These are phyloP conservation scores for Acorus calamus DNA, from an alignment of 106 monocot species.

Conservation along the genomic window DNA sequence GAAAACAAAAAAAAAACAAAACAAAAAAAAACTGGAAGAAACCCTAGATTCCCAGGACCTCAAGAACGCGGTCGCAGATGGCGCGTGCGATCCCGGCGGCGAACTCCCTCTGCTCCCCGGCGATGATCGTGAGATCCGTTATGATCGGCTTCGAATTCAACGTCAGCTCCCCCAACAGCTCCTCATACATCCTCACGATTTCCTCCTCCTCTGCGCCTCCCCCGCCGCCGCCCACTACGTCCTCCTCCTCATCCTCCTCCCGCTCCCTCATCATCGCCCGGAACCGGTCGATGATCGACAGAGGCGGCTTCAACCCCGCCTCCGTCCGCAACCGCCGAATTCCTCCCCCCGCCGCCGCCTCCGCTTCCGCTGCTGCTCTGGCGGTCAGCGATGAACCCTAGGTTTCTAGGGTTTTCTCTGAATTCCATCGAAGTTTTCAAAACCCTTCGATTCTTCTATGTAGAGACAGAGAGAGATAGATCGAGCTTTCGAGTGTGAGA, in stretches of 20 bases:
- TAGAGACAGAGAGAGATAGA: no score
- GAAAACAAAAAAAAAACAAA: neutral
- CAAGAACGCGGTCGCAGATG: slow-evolving; percentile 55
- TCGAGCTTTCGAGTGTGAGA: no score
- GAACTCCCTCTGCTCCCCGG: slow-evolving; percentile 52
- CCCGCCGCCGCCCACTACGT: neutral
- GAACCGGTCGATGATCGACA: slow-evolving; percentile 55
- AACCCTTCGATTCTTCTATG: no score
- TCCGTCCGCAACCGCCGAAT: neutral
- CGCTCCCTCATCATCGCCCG: slow-evolving; percentile 23
- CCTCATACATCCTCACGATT: slow-evolving; percentile 54
- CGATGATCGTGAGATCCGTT: slow-evolving; percentile 93
- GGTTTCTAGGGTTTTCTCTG: no score
- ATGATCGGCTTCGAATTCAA: slow-evolving; percentile 95
- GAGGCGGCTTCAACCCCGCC: slow-evolving; percentile 2
- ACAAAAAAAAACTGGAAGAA: neutral
- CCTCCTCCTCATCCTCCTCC: slow-evolving; percentile 24
- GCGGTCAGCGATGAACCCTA: no score
- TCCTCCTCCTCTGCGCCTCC: slow-evolving; percentile 19
- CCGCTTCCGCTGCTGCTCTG: no score
- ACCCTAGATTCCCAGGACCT: slow-evolving; percentile 23
- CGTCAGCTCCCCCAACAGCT: slow-evolving; percentile 61
- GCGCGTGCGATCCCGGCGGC: slow-evolving; percentile 67
- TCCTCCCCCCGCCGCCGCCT: no score
- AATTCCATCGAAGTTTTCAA: no score